A percentile compares a stretch with the other conserved stretches of the same genome.
Evolutionary conservation across 2,329 filamentous ascomycete species (phyloP).

Genomic region (Calonectria pteridis): DNA sequence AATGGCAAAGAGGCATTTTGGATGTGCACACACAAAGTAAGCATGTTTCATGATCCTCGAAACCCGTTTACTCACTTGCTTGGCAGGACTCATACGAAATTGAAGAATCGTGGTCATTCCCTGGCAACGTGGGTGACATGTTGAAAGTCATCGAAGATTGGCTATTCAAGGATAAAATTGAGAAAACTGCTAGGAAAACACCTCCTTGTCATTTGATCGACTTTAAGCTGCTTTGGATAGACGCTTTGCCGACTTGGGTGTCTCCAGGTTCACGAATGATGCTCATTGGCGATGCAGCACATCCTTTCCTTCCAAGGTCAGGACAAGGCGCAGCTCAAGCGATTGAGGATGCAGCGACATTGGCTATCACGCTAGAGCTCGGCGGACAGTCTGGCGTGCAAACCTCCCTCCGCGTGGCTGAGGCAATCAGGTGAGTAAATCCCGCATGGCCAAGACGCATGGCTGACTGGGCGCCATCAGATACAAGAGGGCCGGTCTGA

Average conservation of each 20-base stretch:
- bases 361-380: neutral
- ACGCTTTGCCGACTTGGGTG: neutral
- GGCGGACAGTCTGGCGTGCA: neutral
- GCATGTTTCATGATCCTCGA: neutral
- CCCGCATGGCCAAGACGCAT: neutral
- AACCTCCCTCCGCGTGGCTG: neutral
- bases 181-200: neutral
- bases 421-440: neutral
- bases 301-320: neutral
- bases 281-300: neutral
- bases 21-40: constrained; percentile 1
- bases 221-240: neutral
- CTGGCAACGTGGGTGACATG: neutral
- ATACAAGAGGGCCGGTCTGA: neutral
- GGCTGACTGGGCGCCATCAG: neutral
- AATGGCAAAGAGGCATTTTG: neutral
- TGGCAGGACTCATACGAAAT: neutral
- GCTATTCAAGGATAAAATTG: neutral
- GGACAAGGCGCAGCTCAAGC: neutral
- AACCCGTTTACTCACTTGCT: neutral
- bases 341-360: neutral
- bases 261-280: neutral
- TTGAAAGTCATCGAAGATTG: neutral
- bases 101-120: constrained; percentile 3
- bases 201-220: neutral